Evolutionary conservation across 371 early-diverging fungal species (phyloP).

Genomic region (Saksenaea oblongispora): DNA sequence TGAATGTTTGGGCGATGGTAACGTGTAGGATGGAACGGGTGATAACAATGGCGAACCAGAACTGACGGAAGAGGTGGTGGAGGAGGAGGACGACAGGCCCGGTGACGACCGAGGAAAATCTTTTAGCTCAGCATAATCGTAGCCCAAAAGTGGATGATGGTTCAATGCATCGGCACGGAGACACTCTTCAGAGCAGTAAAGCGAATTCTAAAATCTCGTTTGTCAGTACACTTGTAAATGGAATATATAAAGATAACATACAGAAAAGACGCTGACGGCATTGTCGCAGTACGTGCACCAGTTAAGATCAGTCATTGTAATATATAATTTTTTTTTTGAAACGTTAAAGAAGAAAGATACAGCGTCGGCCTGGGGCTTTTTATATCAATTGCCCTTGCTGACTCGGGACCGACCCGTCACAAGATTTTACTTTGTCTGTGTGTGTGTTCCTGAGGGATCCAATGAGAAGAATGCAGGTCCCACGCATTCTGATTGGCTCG

Average conservation of each 20-base stretch:
- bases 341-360: background rate
- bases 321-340: background rate
- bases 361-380: background rate
- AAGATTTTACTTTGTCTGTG: constrained; percentile 6
- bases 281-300: constrained; percentile 48
- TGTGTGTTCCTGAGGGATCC: constrained; percentile 2
- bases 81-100: constrained; percentile 4
- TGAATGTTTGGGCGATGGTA: constrained; percentile 12
- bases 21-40: constrained; percentile 11
- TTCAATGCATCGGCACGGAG: constrained; percentile 25
- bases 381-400: background rate
- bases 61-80: constrained; percentile 3
- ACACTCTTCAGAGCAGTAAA: constrained; percentile 34
- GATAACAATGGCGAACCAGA: constrained; percentile 22
- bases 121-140: constrained; percentile 29
- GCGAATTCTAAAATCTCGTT: constrained; percentile 23
- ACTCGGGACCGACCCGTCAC: constrained; percentile 5
- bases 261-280: constrained; percentile 24
- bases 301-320: constrained; percentile 16
- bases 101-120: constrained; percentile 29
- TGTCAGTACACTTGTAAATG: background rate
- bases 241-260: background rate
- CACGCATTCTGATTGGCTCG: constrained; percentile 11
- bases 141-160: constrained; percentile 32
- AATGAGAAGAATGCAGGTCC: constrained; percentile 3